A percentile compares a stretch with the other conserved stretches of the same genome.
Conservation (phyloP, 768 basidiomycete genomes). For the Lactifluus hygrophoroides region DNA sequence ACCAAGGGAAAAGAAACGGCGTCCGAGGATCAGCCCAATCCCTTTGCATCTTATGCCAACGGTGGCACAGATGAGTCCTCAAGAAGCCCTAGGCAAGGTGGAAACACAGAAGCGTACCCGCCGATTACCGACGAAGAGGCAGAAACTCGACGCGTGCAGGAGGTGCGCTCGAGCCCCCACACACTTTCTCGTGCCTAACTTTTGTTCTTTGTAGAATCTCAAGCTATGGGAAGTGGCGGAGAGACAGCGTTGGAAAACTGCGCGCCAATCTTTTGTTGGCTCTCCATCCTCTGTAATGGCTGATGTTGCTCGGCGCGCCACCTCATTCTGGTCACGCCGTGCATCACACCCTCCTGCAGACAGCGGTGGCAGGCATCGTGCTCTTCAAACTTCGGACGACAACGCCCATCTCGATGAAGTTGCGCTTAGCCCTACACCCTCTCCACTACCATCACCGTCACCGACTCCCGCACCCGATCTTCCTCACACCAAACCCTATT, state of each 20-base stretch:
- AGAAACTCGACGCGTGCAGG: constrained; percentile 62
- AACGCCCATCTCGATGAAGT: constrained; percentile 48
- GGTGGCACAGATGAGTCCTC: constrained; percentile 5
- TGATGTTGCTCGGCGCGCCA: constrained; percentile 51
- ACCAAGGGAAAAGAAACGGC: constrained; percentile 16
- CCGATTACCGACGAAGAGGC: constrained; percentile 57
- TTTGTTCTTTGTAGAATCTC: constrained; percentile 47
- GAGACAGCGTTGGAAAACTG: constrained; percentile 63
- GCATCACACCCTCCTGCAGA: constrained; percentile 28
- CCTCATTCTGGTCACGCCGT: constrained; percentile 44
- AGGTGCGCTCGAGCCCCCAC: constrained; percentile 38
- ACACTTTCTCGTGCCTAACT: background rate
- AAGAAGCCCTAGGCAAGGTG: background rate
- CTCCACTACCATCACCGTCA: constrained; percentile 34
- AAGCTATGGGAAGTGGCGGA: constrained; percentile 73
- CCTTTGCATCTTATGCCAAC: background rate
- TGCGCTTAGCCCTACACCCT: constrained; percentile 26
- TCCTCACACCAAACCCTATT: constrained; percentile 16
- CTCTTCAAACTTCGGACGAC: constrained; percentile 42
- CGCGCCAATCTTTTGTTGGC: constrained; percentile 42
- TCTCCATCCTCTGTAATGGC: constrained; percentile 40
- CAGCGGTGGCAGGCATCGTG: constrained; percentile 40
- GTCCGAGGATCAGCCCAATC: background rate
- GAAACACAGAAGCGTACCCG: constrained; percentile 40
- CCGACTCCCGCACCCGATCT: constrained; percentile 22